Evolutionary conservation across 495 filamentous ascomycete species (phyloP), one percentile per base, ranked within the genome.

Genomic region (Amphirosellinia nigrospora): DNA sequence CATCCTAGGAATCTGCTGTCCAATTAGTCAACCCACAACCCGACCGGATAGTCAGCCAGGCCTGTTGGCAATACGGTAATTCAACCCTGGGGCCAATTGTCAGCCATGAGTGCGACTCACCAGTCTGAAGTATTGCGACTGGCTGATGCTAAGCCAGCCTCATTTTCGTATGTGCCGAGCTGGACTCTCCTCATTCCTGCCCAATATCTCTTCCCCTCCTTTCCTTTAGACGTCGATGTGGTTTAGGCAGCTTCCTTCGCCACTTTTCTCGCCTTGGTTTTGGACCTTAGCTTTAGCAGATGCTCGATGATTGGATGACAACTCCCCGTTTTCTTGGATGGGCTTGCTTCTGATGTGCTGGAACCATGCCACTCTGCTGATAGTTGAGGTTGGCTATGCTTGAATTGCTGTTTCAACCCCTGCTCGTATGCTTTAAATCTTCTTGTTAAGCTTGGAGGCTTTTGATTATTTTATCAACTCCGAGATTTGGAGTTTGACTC

Each of bases 211-310:
- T 21, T 19, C 43, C 13, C 39, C 23, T 45, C 23, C 60, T 41
- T n/a, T 7, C 7, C 19, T 64, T 21, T 10, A 21, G 32, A 38
- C 10, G 53, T 30, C 5, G 30, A 32, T 36, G 55, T 53, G 21
- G 50, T 45, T 64, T 50, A 36, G 61, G 61, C 61, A 64, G 5
- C 38, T 53, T 62, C 9, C 11, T 46, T 45, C 26, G 21, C 59
- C 38, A 7, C 58, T 23, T 38, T 38, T 45, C 41, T 46, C 43
- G 26, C 45, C 43, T 50, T 34, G 23, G 60, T 58, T n/a, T 58
- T 5, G 4, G 52, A n/a, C 30, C n/a, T 23, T 28, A 21, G 32
- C 30, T 58, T n/a, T 16, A 10, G 13, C 6, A 21, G 3, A 1
- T 16, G n/a, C 21, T 41, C 3, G 3, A 10, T 61, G 36, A 61